Conservation (phyloP, 257 asterid species). For the Jasminum sambac region DNA sequence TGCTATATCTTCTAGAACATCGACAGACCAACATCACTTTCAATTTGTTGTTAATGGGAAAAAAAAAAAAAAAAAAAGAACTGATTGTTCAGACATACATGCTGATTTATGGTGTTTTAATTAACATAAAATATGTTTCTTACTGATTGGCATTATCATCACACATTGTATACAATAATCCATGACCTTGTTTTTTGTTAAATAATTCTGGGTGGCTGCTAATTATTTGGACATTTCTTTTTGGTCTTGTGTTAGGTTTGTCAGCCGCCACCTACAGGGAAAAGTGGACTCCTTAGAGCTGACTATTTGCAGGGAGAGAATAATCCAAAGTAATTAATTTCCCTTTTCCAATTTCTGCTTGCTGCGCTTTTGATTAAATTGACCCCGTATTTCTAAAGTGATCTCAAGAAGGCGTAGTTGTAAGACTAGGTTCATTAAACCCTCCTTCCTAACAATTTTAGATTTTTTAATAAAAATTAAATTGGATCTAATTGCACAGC, state of each 20-base stretch:
- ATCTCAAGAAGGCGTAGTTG: neutral
- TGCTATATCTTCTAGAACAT: neutral
- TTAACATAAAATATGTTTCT: neutral
- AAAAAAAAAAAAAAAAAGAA: too few species aligned
- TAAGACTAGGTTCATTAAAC: neutral
- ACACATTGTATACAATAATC: too few species aligned
- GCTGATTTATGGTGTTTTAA: neutral
- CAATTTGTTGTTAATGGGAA: neutral
- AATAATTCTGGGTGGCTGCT: neutral
- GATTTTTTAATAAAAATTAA: neutral
- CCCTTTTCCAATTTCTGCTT: neutral
- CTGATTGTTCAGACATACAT: neutral
- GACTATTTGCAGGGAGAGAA: slow-evolving; percentile 64
- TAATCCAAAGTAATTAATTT: slow-evolving; percentile 58
- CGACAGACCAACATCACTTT: neutral
- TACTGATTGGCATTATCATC: neutral
- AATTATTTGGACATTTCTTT: slow-evolving; percentile 14
- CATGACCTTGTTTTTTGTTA: neutral
- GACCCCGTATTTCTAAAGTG: too few species aligned
- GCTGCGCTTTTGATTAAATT: neutral
- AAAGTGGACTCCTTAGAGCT: slow-evolving; percentile 85
- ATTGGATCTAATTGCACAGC: slow-evolving; percentile 29
- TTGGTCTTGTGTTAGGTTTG: slow-evolving; percentile 56
- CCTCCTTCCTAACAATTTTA: neutral
- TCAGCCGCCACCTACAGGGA: slow-evolving; percentile 80